phyloP scores from a whole-genome alignment of 2,329 filamentous ascomycete genomes.

The Fusarium sp. region DNA sequence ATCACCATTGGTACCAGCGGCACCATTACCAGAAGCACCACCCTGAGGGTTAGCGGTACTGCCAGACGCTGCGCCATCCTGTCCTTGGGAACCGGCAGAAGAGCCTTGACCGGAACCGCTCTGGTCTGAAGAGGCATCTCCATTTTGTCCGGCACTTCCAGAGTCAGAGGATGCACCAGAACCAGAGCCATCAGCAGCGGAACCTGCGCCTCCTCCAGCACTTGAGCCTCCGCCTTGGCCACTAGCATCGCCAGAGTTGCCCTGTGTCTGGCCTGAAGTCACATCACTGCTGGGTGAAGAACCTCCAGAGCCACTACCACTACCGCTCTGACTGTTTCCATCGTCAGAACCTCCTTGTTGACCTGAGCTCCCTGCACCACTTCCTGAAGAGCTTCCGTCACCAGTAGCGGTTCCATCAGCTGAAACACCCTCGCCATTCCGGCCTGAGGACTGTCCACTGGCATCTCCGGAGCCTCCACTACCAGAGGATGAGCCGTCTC shows the following conservation, averaged over 20 bases:
- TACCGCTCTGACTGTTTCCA: no score
- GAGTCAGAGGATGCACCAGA: not conserved
- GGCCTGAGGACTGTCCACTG: not conserved
- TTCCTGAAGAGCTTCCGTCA: not conserved
- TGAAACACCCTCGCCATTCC: not conserved
- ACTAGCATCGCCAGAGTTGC: not conserved
- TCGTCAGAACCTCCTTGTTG: not conserved
- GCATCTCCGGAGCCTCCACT: not conserved
- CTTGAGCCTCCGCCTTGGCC: not conserved
- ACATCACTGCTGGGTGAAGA: not conserved
- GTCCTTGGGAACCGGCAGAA: not conserved
- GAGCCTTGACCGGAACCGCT: not conserved
- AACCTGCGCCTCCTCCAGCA: no score
- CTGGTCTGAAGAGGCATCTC: not conserved
- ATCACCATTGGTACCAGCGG: not conserved
- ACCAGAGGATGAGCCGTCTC: not conserved
- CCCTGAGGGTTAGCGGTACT: not conserved
- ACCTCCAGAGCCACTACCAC: not conserved
- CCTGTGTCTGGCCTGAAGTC: not conserved
- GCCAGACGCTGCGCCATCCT: not conserved
- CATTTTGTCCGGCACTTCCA: not conserved
- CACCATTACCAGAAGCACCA: not conserved
- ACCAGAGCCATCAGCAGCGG: not conserved
- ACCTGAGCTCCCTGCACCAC: not conserved
- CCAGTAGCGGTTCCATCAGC: not conserved